Evolutionary conservation across 352 stramenopile species (phyloP), one percentile per base, ranked within the genome.

Genomic region (Globisporangium polare): DNA sequence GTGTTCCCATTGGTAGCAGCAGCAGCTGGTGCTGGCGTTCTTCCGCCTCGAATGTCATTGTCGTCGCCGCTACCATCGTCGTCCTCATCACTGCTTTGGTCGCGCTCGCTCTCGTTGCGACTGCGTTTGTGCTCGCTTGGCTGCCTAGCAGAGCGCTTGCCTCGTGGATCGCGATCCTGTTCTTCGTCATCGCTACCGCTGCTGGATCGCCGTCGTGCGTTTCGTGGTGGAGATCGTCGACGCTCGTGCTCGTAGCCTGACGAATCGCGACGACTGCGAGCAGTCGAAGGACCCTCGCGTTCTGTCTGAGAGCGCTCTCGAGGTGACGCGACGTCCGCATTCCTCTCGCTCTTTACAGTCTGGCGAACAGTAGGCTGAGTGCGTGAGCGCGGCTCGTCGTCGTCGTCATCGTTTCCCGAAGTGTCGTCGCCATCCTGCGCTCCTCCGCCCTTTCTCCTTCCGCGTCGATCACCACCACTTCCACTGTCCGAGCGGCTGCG

Each of bases 391-490:
- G 29, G 31, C 2, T 49, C 31, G 8, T 26, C 29, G 7, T 50
- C 39, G 41, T 42, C 66, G 26, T 60, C 73, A 49, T 70, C 74
- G 20, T 69, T 70, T 8, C 42, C 12, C 0, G 69, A 69, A 31
- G 59, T 77, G 42, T 47, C 18, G 13, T 53, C 46, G 24, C 35
- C 46, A 13, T 18, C 27, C 24, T 53, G 24, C 17, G 12, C 27
- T 24, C 24, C 15, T 5, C 22, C 20, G 1, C 66, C 53, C 0
- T 63, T 67, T 58, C 49, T 45, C 50, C 65, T 72, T n/a, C 69
- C 58, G n/a, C 53, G 31, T 29, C 46, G 37, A 27, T 70, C 63
- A 24, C 80, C 62, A 51, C 77, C 68, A 35, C 65, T 77, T 9
- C 70, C 70, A n/a, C 66, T 63, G 27, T 77, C 49, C 8, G 31